Evolutionary conservation across 1,284 basidiomycete genomes (phyloP).

Genomic region (Earliella scabrosa): DNA sequence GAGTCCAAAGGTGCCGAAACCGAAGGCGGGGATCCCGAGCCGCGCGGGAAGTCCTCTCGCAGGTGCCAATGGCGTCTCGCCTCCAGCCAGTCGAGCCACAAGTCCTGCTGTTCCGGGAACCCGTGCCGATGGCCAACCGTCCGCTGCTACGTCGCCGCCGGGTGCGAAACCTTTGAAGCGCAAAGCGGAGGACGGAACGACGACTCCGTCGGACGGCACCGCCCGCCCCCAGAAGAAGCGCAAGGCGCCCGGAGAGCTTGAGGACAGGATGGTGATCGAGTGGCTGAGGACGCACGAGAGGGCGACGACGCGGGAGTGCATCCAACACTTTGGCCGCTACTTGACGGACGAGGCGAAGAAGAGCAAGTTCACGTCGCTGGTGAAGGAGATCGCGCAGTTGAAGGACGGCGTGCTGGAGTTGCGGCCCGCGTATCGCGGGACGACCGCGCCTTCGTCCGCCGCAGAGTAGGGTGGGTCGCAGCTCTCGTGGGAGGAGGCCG

Average conservation of each 20-base stretch:
- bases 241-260: constrained; percentile 62
- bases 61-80: constrained; percentile 28
- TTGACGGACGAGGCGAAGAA: constrained; percentile 72
- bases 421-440: constrained; percentile 47
- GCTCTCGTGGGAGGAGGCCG: not conserved
- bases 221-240: constrained; percentile 74
- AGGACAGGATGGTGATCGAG: constrained; percentile 67
- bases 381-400: constrained; percentile 75
- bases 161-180: constrained; percentile 50
- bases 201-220: constrained; percentile 29
- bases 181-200: constrained; percentile 56
- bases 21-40: constrained; percentile 50
- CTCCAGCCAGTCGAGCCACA: constrained; percentile 45
- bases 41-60: constrained; percentile 61
- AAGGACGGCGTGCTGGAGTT: constrained; percentile 69
- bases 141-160: not conserved
- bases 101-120: constrained; percentile 34
- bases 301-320: constrained; percentile 74
- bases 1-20: constrained; percentile 70
- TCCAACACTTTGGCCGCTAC: constrained; percentile 77
- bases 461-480: no score
- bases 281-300: constrained; percentile 70
- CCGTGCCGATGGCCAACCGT: constrained; percentile 3
- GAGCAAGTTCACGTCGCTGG: constrained; percentile 70
- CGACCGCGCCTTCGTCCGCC: constrained; percentile 21